These are phyloP conservation scores for Acer campestre DNA, from an alignment of 345 rosid species.

Conservation along the genomic window DNA sequence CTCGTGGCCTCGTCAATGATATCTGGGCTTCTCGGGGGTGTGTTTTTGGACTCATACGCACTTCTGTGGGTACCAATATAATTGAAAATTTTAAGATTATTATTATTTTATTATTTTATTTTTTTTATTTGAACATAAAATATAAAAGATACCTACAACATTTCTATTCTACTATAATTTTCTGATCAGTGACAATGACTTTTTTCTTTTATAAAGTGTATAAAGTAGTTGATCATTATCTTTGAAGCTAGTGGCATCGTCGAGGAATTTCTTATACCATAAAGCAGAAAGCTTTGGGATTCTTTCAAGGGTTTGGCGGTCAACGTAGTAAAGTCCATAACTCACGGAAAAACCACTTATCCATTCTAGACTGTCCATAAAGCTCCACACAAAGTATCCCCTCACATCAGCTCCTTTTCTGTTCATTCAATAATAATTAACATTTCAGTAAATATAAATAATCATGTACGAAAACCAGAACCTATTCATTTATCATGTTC, in stretches of 20 bases:
- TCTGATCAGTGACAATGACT: background rate
- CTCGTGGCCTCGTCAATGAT: no score
- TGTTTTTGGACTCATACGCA: no score
- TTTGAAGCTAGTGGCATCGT: background rate
- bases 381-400: conserved; percentile 48
- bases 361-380: conserved; percentile 50
- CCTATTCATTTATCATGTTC: no score
- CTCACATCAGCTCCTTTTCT: conserved; percentile 51
- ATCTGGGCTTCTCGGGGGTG: no score
- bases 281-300: conserved; percentile 42
- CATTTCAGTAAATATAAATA: no score
- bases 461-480: no score
- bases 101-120: no score
- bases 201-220: no score
- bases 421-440: background rate
- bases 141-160: no score
- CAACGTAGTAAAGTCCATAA: conserved; percentile 36
- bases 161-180: background rate
- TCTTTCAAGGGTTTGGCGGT: conserved; percentile 31
- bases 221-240: background rate
- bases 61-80: no score
- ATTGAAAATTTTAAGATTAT: no score
- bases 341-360: conserved; percentile 25
- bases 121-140: no score
- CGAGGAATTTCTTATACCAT: conserved; percentile 44